Evolutionary conservation across 108 stramenopile genomes (phyloP), one percentile per base, ranked within the genome.

Genomic region (Epithemia pelagica): DNA sequence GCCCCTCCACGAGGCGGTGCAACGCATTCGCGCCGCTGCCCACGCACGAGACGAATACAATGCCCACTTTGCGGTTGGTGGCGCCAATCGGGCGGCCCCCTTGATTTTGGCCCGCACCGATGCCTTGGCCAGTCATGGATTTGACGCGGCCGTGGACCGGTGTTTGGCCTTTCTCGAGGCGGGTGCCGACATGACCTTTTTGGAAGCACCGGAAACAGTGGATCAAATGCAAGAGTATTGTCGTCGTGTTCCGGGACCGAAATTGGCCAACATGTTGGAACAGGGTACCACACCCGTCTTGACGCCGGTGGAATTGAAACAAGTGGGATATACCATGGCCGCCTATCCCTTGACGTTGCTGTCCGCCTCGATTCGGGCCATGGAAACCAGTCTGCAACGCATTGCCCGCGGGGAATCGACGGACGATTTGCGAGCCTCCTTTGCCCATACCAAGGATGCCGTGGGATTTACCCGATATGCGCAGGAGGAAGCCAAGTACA

Each of bases 221-320:
- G 88, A 91, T 31, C 84, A 94, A 80, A 94, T 94, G 95, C 54
- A 80, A 75, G 87, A 85, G 60, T 98, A 95, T 65, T 98, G 97
- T 68, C 62, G 73, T 21, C 74, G 89, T 53, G 96, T 98, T 0
- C 71, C 74, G 2, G 97, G 97, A 18, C 84, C 95, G 8, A 98
- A 98, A 74, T 75, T 98, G 28, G 96, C 96, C 22, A 98, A 98
- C 69, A 96, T 96, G 96, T 80, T 98, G 18, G 93, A 96, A 69
- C 82, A 88, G 23, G 97, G 97, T 7, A 75, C 78, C 29, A 98
- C 97, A 19, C 97, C 97, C 2, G 81, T 96, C 8, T 65, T 98
- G 21, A 82, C 94, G n/a, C 94, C 95, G 8, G 68, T 64, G 56
- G 79, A 91, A 52, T 67, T 96, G 29, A 85, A 95, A 68, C 59